These are phyloP conservation scores for Geoglossum glabrum DNA, from an alignment of 495 filamentous ascomycete species.

Conservation along the genomic window DNA sequence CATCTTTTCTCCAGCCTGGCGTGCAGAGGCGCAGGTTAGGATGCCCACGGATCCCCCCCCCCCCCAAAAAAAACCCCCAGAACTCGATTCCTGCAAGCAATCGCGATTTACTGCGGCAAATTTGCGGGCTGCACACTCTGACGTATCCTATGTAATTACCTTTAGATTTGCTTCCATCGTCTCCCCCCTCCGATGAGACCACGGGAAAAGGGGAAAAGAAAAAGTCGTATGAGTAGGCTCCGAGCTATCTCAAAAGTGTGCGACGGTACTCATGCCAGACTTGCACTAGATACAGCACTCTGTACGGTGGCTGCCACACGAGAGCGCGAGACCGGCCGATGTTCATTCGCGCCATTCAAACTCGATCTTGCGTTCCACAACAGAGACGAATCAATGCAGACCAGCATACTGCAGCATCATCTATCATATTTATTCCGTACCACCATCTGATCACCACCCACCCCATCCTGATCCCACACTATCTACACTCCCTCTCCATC, in stretches of 20 bases:
- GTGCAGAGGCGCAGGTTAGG: neutral
- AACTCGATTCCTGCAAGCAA: neutral
- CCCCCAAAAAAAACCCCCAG: neutral
- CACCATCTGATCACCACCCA: neutral
- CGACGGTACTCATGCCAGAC: neutral
- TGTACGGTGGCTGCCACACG: neutral
- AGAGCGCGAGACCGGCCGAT: neutral
- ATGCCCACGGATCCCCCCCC: neutral
- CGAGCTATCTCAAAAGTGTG: neutral
- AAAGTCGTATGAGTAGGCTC: neutral
- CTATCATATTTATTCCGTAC: neutral
- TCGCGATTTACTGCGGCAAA: neutral
- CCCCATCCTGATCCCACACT: neutral
- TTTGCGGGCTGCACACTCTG: neutral
- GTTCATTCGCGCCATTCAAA: neutral
- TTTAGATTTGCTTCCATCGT: neutral
- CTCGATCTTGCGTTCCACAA: neutral
- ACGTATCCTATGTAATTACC: neutral
- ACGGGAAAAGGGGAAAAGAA: neutral
- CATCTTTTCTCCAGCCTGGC: neutral
- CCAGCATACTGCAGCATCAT: neutral
- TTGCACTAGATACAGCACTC: neutral
- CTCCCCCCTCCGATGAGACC: neutral
- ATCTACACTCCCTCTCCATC: neutral
- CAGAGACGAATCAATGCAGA: neutral